Conservation (phyloP, 164 flowering plant species). For the Dillenia suffruticosa region DNA sequence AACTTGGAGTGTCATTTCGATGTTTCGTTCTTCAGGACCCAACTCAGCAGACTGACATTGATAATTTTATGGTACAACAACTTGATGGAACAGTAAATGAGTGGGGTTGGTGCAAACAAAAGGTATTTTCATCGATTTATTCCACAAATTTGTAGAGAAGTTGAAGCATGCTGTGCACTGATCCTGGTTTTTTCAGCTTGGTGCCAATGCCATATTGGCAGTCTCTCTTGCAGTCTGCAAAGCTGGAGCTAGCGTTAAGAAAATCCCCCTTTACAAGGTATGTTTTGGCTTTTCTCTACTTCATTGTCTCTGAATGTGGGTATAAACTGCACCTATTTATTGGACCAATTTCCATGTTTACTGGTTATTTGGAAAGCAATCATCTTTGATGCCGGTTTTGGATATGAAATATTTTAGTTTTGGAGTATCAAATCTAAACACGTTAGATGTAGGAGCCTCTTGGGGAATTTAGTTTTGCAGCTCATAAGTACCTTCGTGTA, state of each 20-base stretch:
- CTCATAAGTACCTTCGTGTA: too few species aligned
- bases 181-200: constrained; percentile 48
- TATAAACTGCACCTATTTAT: too few species aligned
- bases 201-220: constrained; percentile 90
- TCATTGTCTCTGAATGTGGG: neutral
- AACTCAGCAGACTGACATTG: constrained; percentile 62
- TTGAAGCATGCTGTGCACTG: too few species aligned
- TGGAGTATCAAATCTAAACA: too few species aligned
- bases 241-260: constrained; percentile 72
- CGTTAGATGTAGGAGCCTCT: too few species aligned
- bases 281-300: neutral
- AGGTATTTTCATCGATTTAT: constrained; percentile 36
- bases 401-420: too few species aligned
- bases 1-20: neutral
- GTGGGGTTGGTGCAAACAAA: constrained; percentile 99
- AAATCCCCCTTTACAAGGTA: constrained; percentile 88
- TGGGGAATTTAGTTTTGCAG: too few species aligned
- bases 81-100: constrained; percentile 91
- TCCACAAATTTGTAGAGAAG: too few species aligned
- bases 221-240: constrained; percentile 95
- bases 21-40: constrained; percentile 50
- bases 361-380: too few species aligned
- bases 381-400: too few species aligned
- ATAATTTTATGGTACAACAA: constrained; percentile 85
- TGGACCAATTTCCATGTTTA: too few species aligned